Evolutionary conservation across 169 alveolate genomes (phyloP), one percentile per base, ranked within the genome.

Genomic region (Theileria orientalis): DNA sequence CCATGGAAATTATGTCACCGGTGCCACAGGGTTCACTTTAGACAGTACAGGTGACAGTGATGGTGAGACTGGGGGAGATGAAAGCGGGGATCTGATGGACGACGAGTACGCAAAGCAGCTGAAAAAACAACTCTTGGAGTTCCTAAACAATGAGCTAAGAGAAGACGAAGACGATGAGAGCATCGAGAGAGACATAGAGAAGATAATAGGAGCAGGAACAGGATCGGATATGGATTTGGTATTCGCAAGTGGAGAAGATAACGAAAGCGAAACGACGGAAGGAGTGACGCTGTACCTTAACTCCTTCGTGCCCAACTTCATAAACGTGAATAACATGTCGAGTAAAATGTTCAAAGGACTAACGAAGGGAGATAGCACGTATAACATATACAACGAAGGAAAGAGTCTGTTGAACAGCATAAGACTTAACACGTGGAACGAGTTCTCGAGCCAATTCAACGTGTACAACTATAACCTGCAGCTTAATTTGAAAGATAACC

Each of bases 361-460:
- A 62, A 14, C 19, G 29, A 62, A 27, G 27, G 69, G 6, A 11
- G 19, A 23, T 59, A 5, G 54, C 25, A 44, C 14, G 35, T 6
- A 51, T 9, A 27, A 9, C 5, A 51, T 51, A 6, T 6, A 51
- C 5, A 23, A 51, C 14, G 30, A 23, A 51, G 35, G 9, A 7
- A 37, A 21, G 14, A 54, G n/a, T 1, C n/a, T 23, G 13, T 2
- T 54, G 3, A 54, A 54, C 33, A 54, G 63, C 33, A 54, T 54
- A 54, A 54, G 63, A 54, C 33, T 54, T 2, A 54, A 54, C 8
- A 54, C 32, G 19, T 62, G 71, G 71, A 62, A 62, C 8, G 56
- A 62, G 29, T 62, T 62, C 29, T n/a, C 60, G n/a, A 32, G 19
- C 3, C 3, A 13, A 2, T 14, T 14, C 3, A 23, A 40, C 11